Evolutionary conservation across 208 protist species (phyloP).

Genomic region (Wallacemonas sp.): DNA sequence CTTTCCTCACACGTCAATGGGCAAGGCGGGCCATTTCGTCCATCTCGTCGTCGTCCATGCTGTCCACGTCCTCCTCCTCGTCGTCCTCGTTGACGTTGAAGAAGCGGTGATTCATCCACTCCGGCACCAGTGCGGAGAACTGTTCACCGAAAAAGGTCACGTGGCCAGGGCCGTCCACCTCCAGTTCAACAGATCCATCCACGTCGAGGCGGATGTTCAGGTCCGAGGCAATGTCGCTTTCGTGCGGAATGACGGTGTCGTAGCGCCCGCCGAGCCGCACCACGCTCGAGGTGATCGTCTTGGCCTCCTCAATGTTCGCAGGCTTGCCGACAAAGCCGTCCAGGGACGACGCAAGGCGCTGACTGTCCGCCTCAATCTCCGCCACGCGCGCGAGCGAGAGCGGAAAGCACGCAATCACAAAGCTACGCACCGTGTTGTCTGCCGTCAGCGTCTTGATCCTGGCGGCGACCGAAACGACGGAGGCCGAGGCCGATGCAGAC

Average conservation of each 20-base stretch:
- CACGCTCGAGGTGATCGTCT: conserved; percentile 11
- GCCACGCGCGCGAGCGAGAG: conserved; percentile 29
- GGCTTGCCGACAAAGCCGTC: conserved; percentile 4
- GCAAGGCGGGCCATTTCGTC: conserved; percentile 46
- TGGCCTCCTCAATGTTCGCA: not conserved
- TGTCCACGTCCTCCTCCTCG: conserved; percentile 38
- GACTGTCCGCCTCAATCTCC: conserved; percentile 15
- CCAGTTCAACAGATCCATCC: conserved; percentile 69
- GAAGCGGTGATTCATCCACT: conserved; percentile 61
- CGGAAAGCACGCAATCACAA: conserved; percentile 64
- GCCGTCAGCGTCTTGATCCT: conserved; percentile 49
- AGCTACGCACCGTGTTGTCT: conserved; percentile 43
- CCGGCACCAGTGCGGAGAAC: conserved; percentile 50
- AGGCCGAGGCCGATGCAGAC: not conserved
- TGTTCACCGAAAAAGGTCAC: conserved; percentile 80
- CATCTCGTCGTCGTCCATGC: conserved; percentile 39
- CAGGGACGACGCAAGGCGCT: not conserved
- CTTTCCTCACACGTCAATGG: not conserved
- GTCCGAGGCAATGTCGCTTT: conserved; percentile 47
- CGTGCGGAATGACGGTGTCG: conserved; percentile 19
- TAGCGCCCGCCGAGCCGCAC: conserved; percentile 4
- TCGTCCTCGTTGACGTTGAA: conserved; percentile 46
- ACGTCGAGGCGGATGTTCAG: conserved; percentile 74
- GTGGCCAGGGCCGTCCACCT: conserved; percentile 68
- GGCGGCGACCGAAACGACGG: conserved; percentile 43